Evolutionary conservation across 768 basidiomycete species (phyloP).

Genomic region (Boletus fagicola): DNA sequence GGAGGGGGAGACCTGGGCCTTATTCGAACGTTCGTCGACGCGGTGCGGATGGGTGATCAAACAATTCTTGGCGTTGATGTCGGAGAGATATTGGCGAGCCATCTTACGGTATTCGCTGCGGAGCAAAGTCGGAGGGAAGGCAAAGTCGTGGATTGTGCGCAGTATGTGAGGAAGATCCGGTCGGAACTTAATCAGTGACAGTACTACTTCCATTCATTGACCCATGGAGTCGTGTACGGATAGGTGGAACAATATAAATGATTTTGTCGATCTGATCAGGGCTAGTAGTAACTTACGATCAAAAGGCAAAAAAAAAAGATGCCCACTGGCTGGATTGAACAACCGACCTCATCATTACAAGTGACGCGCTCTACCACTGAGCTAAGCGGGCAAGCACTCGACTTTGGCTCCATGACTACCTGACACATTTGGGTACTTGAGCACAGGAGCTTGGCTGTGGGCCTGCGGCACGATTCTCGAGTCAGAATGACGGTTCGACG

Average conservation of each 20-base stretch:
- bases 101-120: slow-evolving; percentile 85
- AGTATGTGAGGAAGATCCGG: slow-evolving; percentile 59
- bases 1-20: slow-evolving; percentile 83
- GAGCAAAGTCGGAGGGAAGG: slow-evolving; percentile 74
- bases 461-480: background rate
- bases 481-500: background rate
- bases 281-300: too few relatives aligned
- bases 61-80: slow-evolving; percentile 62
- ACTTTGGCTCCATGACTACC: fast-evolving
- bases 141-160: slow-evolving; percentile 62
- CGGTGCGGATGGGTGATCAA: slow-evolving; percentile 66
- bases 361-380: slow-evolving; percentile 48
- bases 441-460: background rate
- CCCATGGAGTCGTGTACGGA: background rate
- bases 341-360: slow-evolving; percentile 47
- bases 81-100: slow-evolving; percentile 69
- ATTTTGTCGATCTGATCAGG: background rate
- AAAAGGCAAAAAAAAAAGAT: slow-evolving; percentile 8
- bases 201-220: background rate
- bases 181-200: slow-evolving; percentile 23
- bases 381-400: slow-evolving; percentile 35
- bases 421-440: background rate
- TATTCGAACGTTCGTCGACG: slow-evolving; percentile 71
- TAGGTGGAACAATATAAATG: background rate
- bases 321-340: slow-evolving; percentile 46